Base-by-base conservation (phyloP, 208 protist genomes). In the Endotrypanum monterogeii region DNA sequence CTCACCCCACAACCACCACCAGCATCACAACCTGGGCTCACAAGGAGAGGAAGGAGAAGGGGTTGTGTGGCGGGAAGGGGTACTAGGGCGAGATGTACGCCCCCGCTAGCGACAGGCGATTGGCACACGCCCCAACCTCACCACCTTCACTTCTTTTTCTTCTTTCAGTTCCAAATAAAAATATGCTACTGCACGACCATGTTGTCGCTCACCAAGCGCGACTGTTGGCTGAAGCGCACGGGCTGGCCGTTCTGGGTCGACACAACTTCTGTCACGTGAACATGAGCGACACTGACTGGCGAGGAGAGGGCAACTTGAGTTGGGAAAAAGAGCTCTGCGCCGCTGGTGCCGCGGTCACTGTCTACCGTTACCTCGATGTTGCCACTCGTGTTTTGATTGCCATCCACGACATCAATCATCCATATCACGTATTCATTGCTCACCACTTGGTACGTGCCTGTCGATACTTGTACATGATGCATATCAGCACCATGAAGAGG, bases 291-390 rank as follows among this genome's bases (percentile, higher is more conserved):
- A 48, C 78, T 88, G 8, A 76, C 71, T 14, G 46, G 18, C 0
- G 90, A 83, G 18, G 70, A 61, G 63, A 97, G 91, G 25, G 58
- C 67, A 2, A 95, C 83, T 57, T 85, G 71, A 32, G 94, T 86
- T 0, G 93, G 93, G 76, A 97, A 97, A 78, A 95, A 95, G 16
- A 88, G 70, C 39, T 87, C 68, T 39, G 83, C 85, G 9, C 70
- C 66, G 23, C 75, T 73, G 32, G 74, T 46, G 62, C 67, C 72
- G 1, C 57, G 37, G 39, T 76, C 76, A 8, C 30, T n/a, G 37
- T 83, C 74, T 32, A 94, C 74, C 30, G 37, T 67, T 50, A 96
- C 83, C 54, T 97, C 90, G 14, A 94, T 85, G 67, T 90, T 94
- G 32, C 93, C 93, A 28, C 62, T 84, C 12, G 72, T 57, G 76